Percentiles rank a stretch among this genome's conserved stretches.
These are phyloP conservation scores for Xerocomus minutiporus DNA, from an alignment of 1,284 basidiomycete species.

Conservation along the genomic window DNA sequence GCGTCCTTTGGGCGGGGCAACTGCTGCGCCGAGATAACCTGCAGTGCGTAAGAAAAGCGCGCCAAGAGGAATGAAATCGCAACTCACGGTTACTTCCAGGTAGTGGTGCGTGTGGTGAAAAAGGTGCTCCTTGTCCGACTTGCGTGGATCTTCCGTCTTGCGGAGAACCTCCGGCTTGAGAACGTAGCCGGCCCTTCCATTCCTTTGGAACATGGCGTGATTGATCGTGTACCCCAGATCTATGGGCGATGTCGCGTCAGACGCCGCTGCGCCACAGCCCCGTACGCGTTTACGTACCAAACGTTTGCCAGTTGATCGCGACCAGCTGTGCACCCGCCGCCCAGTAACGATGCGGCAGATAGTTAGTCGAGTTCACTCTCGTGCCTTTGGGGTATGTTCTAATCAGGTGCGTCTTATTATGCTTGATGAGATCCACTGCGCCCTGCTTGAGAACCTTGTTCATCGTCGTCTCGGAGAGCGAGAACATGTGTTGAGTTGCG, in stretches of 20 bases:
- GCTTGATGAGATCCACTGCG: conserved; percentile 80
- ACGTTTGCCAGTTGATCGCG: conserved; percentile 97
- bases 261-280: background rate
- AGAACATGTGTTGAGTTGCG: conserved; percentile 87
- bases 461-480: conserved; percentile 83
- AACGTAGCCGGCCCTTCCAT: conserved; percentile 84
- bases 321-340: conserved; percentile 89
- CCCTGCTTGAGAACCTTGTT: conserved; percentile 59
- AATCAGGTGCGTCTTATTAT: conserved; percentile 82
- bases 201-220: conserved; percentile 89
- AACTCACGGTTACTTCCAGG: conserved; percentile 59
- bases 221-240: conserved; percentile 89
- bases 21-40: conserved; percentile 92
- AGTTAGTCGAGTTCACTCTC: conserved; percentile 84
- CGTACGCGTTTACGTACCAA: conserved; percentile 48
- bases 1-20: conserved; percentile 74
- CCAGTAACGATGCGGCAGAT: conserved; percentile 89
- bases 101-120: conserved; percentile 53
- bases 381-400: conserved; percentile 88
- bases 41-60: background rate
- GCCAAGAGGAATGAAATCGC: background rate
- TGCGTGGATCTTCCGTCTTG: conserved; percentile 48
- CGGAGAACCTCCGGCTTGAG: conserved; percentile 85
- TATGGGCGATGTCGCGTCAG: conserved; percentile 28
- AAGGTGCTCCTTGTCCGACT: conserved; percentile 59